phyloP scores from a whole-genome alignment of 805 yeast species.

The Yarrowia divulgata region DNA sequence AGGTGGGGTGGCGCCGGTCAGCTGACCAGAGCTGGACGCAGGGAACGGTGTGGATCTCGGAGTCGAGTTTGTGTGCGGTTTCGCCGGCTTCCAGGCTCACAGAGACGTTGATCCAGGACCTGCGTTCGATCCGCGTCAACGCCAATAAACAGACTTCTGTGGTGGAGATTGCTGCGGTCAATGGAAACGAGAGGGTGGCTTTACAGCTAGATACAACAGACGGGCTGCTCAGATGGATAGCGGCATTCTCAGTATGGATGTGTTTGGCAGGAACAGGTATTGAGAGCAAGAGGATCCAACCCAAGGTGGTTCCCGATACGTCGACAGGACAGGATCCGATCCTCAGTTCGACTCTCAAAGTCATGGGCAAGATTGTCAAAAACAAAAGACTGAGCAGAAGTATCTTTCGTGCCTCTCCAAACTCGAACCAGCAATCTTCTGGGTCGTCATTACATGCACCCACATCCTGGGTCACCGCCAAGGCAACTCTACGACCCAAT shows the following conservation, averaged over 20 bases:
- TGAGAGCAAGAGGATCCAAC: slow-evolving; percentile 14
- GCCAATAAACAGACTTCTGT: slow-evolving; percentile 18
- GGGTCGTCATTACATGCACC: slow-evolving; percentile 15
- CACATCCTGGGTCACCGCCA: slow-evolving; percentile 1
- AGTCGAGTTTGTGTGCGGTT: not conserved
- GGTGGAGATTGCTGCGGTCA: not conserved
- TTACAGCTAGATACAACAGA: slow-evolving; percentile 1
- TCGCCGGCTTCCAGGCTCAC: not conserved
- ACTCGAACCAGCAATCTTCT: not conserved
- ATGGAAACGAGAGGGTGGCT: slow-evolving; percentile 14
- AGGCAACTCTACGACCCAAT: slow-evolving; percentile 1
- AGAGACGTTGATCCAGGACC: slow-evolving; percentile 7
- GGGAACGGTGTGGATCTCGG: slow-evolving; percentile 28
- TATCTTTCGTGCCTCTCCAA: slow-evolving; percentile 12
- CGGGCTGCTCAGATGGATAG: slow-evolving; percentile 3
- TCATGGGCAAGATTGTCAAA: slow-evolving; percentile 31
- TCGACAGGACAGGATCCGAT: slow-evolving; percentile 20
- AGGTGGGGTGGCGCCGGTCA: not conserved
- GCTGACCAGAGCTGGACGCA: not conserved
- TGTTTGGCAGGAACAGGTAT: slow-evolving; percentile 32
- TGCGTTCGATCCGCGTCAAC: slow-evolving; percentile 3
- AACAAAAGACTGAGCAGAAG: slow-evolving; percentile 20
- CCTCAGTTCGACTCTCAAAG: not conserved
- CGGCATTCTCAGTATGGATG: slow-evolving; percentile 25
- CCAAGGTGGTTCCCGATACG: slow-evolving; percentile 14